Conservation (phyloP, 2,329 filamentous ascomycete species). For the Fusarium nygamai region DNA sequence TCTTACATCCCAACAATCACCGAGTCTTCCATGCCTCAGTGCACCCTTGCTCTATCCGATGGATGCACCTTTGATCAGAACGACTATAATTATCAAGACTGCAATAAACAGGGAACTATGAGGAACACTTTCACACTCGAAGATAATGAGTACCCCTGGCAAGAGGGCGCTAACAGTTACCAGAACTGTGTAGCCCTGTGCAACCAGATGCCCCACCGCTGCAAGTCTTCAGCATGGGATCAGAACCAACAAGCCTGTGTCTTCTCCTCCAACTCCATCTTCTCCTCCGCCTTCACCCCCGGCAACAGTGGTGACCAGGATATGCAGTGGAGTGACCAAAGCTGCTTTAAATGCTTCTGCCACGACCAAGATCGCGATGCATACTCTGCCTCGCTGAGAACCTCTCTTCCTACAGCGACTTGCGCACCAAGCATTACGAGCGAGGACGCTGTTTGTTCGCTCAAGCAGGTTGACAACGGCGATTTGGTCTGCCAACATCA, state of each 20-base stretch:
- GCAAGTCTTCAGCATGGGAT: conserved; percentile 2
- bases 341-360: conserved; percentile 10
- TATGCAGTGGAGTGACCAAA: conserved; percentile 6
- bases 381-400: neutral
- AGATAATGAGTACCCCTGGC: conserved; percentile 14
- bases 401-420: neutral
- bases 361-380: neutral
- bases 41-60: conserved; percentile 15
- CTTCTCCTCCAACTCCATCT: conserved; percentile 2
- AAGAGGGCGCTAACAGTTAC: neutral
- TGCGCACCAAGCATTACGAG: neutral
- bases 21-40: conserved; percentile 2
- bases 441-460: neutral
- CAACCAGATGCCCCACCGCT: conserved; percentile 16
- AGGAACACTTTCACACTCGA: neutral
- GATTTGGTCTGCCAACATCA: neutral
- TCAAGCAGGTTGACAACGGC: neutral
- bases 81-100: neutral
- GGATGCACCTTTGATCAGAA: neutral
- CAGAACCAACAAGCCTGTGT: neutral
- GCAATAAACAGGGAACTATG: neutral
- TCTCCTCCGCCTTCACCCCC: neutral
- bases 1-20: conserved; percentile 7
- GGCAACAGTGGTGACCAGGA: neutral
- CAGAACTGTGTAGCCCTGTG: conserved; percentile 3